Conservation (phyloP, 1,284 basidiomycete species). For the Takashimella koratensis region DNA sequence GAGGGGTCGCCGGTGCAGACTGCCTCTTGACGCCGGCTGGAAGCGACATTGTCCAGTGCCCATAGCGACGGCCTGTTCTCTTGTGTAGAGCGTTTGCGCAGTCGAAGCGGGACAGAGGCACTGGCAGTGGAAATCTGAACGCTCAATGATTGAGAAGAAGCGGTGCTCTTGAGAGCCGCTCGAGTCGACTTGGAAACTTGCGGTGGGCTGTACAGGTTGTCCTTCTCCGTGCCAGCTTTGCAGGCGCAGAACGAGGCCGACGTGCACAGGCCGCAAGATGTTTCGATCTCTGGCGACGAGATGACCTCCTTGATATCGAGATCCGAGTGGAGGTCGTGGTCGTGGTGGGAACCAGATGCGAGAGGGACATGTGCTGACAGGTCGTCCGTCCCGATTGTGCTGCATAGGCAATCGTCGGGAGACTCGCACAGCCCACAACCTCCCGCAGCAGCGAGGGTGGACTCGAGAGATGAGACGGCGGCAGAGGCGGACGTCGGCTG, state of each 20-base stretch:
- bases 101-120: conserved; percentile 12
- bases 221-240: conserved; percentile 12
- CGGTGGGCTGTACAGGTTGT: background rate
- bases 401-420: conserved; percentile 39
- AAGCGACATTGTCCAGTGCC: conserved; percentile 24
- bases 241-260: conserved; percentile 43
- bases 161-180: background rate
- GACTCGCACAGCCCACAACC: conserved; percentile 40
- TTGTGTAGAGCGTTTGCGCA: conserved; percentile 10
- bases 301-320: background rate
- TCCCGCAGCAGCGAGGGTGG: conserved; percentile 4
- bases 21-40: conserved; percentile 24
- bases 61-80: conserved; percentile 25
- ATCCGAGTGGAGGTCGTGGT: background rate
- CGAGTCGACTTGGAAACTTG: background rate
- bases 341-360: background rate
- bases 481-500: background rate
- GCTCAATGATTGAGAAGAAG: conserved; percentile 2
- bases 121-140: conserved; percentile 8
- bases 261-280: conserved; percentile 38
- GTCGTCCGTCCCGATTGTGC: conserved; percentile 15
- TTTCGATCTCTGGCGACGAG: background rate
- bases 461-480: too few species aligned
- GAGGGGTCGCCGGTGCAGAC: conserved; percentile 48
- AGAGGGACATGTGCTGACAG: background rate